These are phyloP conservation scores for Trypanosoma scelopori DNA, from an alignment of 208 protist genomes.

Conservation along the genomic window DNA sequence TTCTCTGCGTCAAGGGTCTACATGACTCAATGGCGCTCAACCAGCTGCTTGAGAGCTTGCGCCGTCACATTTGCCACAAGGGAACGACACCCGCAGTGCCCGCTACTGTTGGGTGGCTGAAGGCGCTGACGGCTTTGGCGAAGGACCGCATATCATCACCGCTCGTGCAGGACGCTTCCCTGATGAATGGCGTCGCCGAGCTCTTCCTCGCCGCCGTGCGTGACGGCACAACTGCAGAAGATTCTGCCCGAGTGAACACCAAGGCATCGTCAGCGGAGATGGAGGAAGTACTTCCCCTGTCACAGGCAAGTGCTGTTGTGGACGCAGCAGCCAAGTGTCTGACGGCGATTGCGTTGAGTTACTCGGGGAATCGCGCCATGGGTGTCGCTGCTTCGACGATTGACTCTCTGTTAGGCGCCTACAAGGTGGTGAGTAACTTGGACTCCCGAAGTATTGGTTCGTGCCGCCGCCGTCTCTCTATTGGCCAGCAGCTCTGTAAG, in stretches of 20 bases:
- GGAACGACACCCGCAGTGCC: neutral
- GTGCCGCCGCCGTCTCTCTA: constrained; percentile 36
- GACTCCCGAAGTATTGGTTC: constrained; percentile 17
- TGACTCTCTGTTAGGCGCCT: constrained; percentile 40
- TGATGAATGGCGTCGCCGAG: constrained; percentile 5
- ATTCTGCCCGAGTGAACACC: constrained; percentile 6
- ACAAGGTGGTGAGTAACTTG: constrained; percentile 20
- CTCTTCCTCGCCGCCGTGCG: constrained; percentile 13
- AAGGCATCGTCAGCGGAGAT: neutral
- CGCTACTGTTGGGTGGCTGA: constrained; percentile 23
- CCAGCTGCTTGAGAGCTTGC: constrained; percentile 11
- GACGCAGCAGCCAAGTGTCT: constrained; percentile 59
- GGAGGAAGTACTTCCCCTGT: constrained; percentile 8
- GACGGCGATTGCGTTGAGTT: constrained; percentile 37
- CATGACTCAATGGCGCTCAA: constrained; percentile 16
- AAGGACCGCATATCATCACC: constrained; percentile 15
- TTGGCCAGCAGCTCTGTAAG: constrained; percentile 61
- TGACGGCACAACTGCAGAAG: constrained; percentile 3
- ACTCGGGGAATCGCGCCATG: constrained; percentile 11
- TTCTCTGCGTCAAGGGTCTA: constrained; percentile 19
- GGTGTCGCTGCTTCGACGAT: constrained; percentile 21
- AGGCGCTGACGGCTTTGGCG: constrained; percentile 25
- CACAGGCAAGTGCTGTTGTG: constrained; percentile 20
- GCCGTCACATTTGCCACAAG: constrained; percentile 1
- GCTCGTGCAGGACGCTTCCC: constrained; percentile 19